phyloP scores from a whole-genome alignment of 345 rosid genomes.

The Populus simonii region DNA sequence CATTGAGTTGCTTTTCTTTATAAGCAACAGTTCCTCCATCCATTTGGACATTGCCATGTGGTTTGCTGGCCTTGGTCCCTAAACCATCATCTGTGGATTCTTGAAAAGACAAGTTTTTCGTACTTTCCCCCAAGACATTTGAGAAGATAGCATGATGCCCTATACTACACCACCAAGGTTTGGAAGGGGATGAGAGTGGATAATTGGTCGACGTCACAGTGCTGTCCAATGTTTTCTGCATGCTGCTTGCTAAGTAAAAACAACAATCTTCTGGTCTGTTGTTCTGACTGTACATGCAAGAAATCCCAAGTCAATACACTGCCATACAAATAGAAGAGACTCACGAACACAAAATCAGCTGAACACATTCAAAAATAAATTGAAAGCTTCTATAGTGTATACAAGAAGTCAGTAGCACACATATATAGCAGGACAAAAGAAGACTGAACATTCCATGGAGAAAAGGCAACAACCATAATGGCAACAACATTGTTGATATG shows the following conservation, averaged over 20 bases:
- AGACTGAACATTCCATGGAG: too few relatives aligned
- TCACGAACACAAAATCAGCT: too few relatives aligned
- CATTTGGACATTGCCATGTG: constrained; percentile 8
- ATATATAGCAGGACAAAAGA: too few relatives aligned
- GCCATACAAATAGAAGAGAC: too few relatives aligned
- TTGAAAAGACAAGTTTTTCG: not conserved
- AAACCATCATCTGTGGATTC: constrained; percentile 6
- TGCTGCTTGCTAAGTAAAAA: constrained; percentile 16
- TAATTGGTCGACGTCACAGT: not conserved
- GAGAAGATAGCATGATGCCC: constrained; percentile 9
- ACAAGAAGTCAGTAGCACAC: too few relatives aligned
- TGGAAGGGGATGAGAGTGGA: constrained; percentile 13
- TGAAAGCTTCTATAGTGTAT: too few relatives aligned
- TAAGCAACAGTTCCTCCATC: constrained; percentile 8
- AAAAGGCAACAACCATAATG: too few relatives aligned
- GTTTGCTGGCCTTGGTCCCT: constrained; percentile 17
- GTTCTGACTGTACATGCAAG: not conserved
- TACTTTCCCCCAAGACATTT: constrained; percentile 16
- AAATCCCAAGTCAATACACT: too few relatives aligned
- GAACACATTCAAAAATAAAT: too few relatives aligned
- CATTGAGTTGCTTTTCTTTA: constrained; percentile 11
- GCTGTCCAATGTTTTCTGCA: constrained; percentile 23
- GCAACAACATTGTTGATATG: too few relatives aligned
- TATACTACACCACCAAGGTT: constrained; percentile 36
- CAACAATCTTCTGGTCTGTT: not conserved